Evolutionary conservation across 768 basidiomycete species (phyloP).

Genomic region (Dentipellis fragilis): DNA sequence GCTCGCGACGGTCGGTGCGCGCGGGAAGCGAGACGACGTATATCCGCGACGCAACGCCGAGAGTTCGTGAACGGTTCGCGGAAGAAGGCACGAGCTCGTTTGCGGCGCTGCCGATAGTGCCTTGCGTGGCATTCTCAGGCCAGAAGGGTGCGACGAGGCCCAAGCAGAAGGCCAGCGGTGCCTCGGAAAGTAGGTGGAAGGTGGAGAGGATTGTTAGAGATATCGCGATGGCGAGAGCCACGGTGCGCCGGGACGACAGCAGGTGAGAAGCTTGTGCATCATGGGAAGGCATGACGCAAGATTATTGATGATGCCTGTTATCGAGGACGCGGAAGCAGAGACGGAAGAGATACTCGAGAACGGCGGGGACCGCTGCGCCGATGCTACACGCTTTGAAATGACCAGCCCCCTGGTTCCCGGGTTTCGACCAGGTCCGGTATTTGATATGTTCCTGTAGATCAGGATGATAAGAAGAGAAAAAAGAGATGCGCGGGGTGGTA

Average conservation of each 20-base stretch:
- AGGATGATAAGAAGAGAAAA: background rate
- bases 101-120: background rate
- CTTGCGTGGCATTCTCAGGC: background rate
- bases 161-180: background rate
- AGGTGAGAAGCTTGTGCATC: too few species aligned
- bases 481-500: background rate
- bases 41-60: constrained; percentile 32
- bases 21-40: constrained; percentile 53
- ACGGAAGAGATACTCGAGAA: too few species aligned
- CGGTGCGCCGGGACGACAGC: too few species aligned
- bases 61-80: background rate
- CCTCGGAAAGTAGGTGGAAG: background rate
- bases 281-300: too few species aligned
- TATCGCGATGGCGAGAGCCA: too few species aligned
- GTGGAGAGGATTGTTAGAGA: background rate
- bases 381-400: too few species aligned
- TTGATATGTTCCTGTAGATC: background rate
- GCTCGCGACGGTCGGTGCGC: constrained; percentile 41
- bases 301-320: too few species aligned
- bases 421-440: background rate
- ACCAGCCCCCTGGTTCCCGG: too few species aligned
- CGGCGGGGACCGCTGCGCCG: too few species aligned
- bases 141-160: background rate
- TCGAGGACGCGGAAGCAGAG: too few species aligned
- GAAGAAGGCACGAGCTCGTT: background rate